These are phyloP conservation scores for Podospora pseudopauciseta DNA, from an alignment of 495 filamentous ascomycete species.

Conservation along the genomic window DNA sequence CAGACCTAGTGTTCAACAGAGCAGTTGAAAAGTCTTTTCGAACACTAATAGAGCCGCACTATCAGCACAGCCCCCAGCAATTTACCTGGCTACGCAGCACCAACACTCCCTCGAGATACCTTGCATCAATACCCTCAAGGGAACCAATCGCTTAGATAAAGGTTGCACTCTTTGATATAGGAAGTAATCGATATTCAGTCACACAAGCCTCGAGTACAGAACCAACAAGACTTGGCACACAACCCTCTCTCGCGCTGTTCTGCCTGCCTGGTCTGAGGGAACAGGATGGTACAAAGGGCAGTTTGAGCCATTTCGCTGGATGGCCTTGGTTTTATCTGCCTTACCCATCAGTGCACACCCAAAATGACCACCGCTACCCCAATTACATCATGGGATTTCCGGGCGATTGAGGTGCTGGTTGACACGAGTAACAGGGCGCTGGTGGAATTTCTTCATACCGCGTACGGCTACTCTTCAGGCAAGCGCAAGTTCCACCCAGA, in stretches of 20 bases:
- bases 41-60: not conserved
- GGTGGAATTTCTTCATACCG: no score
- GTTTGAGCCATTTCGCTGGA: not conserved
- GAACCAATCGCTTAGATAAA: not conserved
- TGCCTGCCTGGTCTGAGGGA: not conserved
- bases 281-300: not conserved
- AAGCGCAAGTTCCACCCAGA: not conserved
- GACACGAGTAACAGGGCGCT: no score
- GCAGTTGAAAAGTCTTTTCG: no score
- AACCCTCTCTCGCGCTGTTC: not conserved
- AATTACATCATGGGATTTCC: no score
- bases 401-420: no score
- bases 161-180: not conserved
- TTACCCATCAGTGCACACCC: no score
- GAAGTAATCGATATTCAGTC: not conserved
- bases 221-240: not conserved
- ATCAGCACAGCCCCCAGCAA: not conserved
- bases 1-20: no score
- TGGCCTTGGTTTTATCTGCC: no score
- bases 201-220: not conserved
- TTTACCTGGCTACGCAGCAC: not conserved
- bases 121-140: not conserved
- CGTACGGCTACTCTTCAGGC: no score
- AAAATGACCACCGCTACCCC: no score
- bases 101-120: not conserved